Evolutionary conservation across 2,329 filamentous ascomycete genomes (phyloP), one percentile per base, ranked within the genome.

Genomic region (Emmonsia crescens): DNA sequence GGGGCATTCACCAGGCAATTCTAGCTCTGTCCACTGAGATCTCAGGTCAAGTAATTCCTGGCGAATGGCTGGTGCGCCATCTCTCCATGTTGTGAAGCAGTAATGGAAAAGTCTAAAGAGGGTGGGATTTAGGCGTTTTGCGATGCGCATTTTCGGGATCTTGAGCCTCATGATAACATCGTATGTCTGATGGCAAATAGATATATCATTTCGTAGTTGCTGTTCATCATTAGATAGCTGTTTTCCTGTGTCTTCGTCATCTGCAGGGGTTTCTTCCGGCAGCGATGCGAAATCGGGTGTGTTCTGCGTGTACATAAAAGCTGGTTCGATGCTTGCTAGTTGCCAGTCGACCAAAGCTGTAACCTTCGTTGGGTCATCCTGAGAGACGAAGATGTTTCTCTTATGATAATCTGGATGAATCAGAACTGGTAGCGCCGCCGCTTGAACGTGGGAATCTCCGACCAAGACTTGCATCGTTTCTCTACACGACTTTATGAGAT

Each of bases 341-440:
- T 75, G 70, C 73, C 70, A 75, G 56, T 75, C 72, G 57, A 75
- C 71, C 0, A 75, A 36, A 12, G 67, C 66, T 3, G 72, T 72
- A 27, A 74, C 66, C 3, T 64, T 8, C 0, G 70, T 70, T 48
- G 68, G 70, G 9, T 74, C 71, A 10, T 70, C 63, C 5, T 63
- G 51, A 2, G 71, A 72, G 31, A 75, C 67, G 44, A 66, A 73
- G 3, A 75, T 72, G 52, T 75, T 75, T 33, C 72, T 61, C 57
- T 67, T 72, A 60, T 75, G 63, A 12, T 72, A 68, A 57, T 74
- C 72, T 4, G 70, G 60, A 58, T 74, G 71, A 31, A 71, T 55
- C 5, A 73, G 52, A 49, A 61, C 44, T 21, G 68, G 69, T 1
- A 57, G 49, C 19, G 66, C 65, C 9, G 66, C 65, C 2, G 65